Percentiles rank a stretch among this genome's conserved stretches.
Conservation (phyloP, 2,329 filamentous ascomycete species). For the Pyrenophora tritici-repentis region DNA sequence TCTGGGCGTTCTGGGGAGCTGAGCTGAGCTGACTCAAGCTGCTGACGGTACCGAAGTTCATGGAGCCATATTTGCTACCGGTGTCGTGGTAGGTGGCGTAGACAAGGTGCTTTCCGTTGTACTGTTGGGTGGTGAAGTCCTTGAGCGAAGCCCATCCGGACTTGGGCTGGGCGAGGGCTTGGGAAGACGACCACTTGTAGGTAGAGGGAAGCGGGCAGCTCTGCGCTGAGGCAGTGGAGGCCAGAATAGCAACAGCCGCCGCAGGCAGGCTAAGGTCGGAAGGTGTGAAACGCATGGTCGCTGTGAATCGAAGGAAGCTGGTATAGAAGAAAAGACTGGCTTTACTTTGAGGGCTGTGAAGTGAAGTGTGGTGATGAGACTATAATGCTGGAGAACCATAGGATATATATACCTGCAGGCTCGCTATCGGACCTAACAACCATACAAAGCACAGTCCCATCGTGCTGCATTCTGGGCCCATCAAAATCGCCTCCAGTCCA, state of each 20-base stretch:
- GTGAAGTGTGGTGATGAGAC: background rate
- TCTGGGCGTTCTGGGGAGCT: constrained; percentile 60
- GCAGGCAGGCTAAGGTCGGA: constrained; percentile 10
- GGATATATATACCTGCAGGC: constrained; percentile 10
- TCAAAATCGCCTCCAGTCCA: background rate
- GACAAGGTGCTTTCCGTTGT: constrained; percentile 65
- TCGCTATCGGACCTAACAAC: background rate
- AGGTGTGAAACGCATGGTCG: constrained; percentile 13
- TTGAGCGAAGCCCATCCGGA: constrained; percentile 64
- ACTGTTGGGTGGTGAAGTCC: constrained; percentile 63
- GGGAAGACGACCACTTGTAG: constrained; percentile 62
- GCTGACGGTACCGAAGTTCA: constrained; percentile 61
- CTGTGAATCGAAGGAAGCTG: constrained; percentile 3
- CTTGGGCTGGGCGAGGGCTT: constrained; percentile 57
- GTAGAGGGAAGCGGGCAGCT: constrained; percentile 59
- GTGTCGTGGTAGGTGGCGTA: constrained; percentile 60
- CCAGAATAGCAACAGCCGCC: constrained; percentile 17
- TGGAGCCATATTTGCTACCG: constrained; percentile 59
- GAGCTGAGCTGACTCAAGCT: constrained; percentile 59
- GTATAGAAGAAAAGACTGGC: background rate
- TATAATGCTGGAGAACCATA: background rate
- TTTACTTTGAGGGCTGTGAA: background rate
- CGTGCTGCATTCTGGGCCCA: background rate
- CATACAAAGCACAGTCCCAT: background rate
- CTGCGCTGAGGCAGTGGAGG: constrained; percentile 22